A percentile compares a stretch with the other conserved stretches of the same genome.
Evolutionary conservation across 2,329 filamentous ascomycete genomes (phyloP).

Genomic region (Curvularia spicifera): DNA sequence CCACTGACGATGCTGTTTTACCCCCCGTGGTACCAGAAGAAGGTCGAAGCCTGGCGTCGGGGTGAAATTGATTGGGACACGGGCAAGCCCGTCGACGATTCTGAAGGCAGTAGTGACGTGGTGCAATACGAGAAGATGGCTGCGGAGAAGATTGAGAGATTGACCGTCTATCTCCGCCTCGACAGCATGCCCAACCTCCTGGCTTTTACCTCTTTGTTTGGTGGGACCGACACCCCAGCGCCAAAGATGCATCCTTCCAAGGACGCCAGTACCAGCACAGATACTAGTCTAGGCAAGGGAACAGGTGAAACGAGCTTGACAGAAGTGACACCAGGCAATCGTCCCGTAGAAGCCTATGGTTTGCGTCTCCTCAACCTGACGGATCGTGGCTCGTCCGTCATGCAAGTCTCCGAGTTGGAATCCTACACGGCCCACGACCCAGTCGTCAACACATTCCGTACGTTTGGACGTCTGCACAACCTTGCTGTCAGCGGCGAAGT

Average conservation of each 20-base stretch:
- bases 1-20: constrained; percentile 77
- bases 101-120: constrained; percentile 50
- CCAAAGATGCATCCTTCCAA: constrained; percentile 49
- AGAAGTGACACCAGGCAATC: constrained; percentile 37
- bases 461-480: constrained; percentile 83
- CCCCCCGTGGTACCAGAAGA: constrained; percentile 76
- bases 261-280: constrained; percentile 14
- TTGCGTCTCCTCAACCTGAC: constrained; percentile 86
- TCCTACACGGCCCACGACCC: constrained; percentile 72
- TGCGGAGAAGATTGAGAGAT: constrained; percentile 61
- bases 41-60: constrained; percentile 75
- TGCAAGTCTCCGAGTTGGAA: constrained; percentile 85
- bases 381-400: constrained; percentile 91
- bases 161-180: constrained; percentile 82
- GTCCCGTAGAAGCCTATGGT: constrained; percentile 76
- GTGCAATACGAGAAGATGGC: constrained; percentile 59
- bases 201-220: constrained; percentile 80
- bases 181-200: constrained; percentile 85
- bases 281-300: constrained; percentile 27
- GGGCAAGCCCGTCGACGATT: constrained; percentile 54
- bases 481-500: constrained; percentile 83
- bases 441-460: constrained; percentile 88
- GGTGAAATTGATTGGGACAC: constrained; percentile 90
- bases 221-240: constrained; percentile 57
- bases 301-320: constrained; percentile 24